Percentiles rank a stretch among this genome's conserved stretches.
Evolutionary conservation across 768 basidiomycete species (phyloP).

Genomic region (Panaeolus papilionaceus): DNA sequence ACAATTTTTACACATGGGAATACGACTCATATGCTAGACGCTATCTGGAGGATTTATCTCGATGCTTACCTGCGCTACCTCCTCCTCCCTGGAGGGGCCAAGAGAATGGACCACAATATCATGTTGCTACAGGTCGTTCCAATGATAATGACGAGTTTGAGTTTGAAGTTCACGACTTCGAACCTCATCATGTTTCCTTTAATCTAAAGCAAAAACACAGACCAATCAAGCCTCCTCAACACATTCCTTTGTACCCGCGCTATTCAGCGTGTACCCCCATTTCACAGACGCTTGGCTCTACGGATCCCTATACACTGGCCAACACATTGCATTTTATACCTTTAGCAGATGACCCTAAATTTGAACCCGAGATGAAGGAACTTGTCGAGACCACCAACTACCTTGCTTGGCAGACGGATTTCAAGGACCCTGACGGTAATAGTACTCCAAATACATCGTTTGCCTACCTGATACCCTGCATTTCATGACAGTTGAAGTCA

Average conservation of each 20-base stretch:
- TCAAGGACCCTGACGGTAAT: conserved; percentile 11
- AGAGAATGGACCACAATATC: neutral
- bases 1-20: neutral
- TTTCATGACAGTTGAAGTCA: conserved; percentile 7
- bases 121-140: neutral
- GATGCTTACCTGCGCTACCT: neutral
- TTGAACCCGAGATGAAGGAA: neutral
- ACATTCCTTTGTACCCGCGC: neutral
- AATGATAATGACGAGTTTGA: conserved; percentile 8
- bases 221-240: neutral
- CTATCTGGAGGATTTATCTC: neutral
- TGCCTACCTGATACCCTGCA: neutral
- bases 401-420: neutral
- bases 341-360: neutral
- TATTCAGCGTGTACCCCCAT: neutral
- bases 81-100: neutral
- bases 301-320: neutral
- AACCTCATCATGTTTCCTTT: conserved; percentile 8
- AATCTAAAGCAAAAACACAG: conserved; percentile 4
- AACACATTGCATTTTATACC: neutral
- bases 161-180: conserved; percentile 9
- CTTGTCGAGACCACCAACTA: neutral
- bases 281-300: neutral
- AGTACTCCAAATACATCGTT: neutral
- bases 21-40: neutral